Base-by-base conservation (phyloP, 164 flowering plant genomes). In the Vitis labrusca region DNA sequence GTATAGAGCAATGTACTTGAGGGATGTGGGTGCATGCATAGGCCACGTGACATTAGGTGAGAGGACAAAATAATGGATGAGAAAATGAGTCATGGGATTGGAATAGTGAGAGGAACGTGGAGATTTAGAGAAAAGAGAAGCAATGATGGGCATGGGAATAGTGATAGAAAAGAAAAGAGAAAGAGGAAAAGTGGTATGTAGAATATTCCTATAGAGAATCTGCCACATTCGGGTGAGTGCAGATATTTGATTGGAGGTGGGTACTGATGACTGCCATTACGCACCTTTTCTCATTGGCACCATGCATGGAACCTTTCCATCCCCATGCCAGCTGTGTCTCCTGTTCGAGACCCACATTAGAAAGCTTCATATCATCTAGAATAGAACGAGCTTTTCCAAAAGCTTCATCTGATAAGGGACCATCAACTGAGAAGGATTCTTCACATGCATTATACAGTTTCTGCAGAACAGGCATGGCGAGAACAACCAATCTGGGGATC, bases 291-390 rank as follows among this genome's bases (percentile, higher is more conserved):
- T 5, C 37, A 32, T 32, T 32, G 37, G 1, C 1, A 32, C 37
- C 87, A 68, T 55, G 71, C 11, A 67, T 48, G 10, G 88, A 59
- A 74, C 81, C 81, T 72, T 79, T 78, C 97, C 97, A 88, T 51
- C 74, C 80, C 29, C 87, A 85, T 50, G 77, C 91, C 65, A 78
- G 32, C 68, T 89, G 93, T 61, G 97, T 93, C 72, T 92, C 97
- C 81, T 87, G 94, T 67, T 94, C 97, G 10, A 94, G 94, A 67
- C 97, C 98, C 53, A 94, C 93, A 85, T 94, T 86, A 71, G 93
- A 83, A 51, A 97, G 94, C 87, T 81, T 92, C 72, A 94, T 86
- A 73, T 88, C 78, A 65, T 94, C 97, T 71, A 85, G 66, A 54
- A 81, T 64, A 59, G 73, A 72, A 16, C 81, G 84, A 71, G 83